These are phyloP conservation scores for Papilionanthe hybrid DNA, from an alignment of 116 monocot species.

Conservation along the genomic window DNA sequence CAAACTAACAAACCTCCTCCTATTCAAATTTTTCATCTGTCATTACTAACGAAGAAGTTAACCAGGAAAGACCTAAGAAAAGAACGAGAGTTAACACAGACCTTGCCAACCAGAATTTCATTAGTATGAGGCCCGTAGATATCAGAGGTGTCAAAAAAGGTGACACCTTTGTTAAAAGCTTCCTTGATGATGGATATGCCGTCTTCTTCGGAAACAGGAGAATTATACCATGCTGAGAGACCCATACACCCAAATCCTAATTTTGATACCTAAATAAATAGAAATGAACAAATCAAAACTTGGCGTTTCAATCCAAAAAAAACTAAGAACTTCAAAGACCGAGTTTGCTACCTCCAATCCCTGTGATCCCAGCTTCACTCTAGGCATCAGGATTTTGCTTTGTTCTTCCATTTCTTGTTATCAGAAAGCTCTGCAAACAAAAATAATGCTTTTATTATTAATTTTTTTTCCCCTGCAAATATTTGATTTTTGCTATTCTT, in stretches of 20 bases:
- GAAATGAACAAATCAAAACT: neutral
- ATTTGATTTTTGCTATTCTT: too few relatives aligned
- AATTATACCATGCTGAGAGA: conserved; percentile 16
- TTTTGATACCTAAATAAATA: conserved; percentile 26
- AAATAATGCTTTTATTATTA: too few relatives aligned
- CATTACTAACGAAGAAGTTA: neutral
- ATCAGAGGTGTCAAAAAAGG: conserved; percentile 35
- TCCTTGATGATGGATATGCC: conserved; percentile 23
- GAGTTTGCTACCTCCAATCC: conserved; percentile 21
- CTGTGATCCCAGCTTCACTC: conserved; percentile 30
- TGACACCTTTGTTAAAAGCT: conserved; percentile 22
- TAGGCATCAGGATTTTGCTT: conserved; percentile 9
- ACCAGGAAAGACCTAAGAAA: neutral
- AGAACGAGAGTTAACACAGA: neutral
- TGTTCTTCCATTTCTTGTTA: neutral
- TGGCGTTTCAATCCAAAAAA: too few relatives aligned
- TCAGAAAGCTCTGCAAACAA: too few relatives aligned
- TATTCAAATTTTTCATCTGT: neutral
- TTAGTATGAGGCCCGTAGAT: conserved; percentile 24
- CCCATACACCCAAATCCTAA: conserved; percentile 30
- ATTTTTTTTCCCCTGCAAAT: too few relatives aligned
- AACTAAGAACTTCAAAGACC: too few relatives aligned
- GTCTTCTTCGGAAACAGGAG: conserved; percentile 11
- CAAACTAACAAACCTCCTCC: neutral
- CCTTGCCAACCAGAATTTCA: conserved; percentile 29